These are phyloP conservation scores for Scleroderma citrinum DNA, from an alignment of 768 basidiomycete genomes.

Conservation along the genomic window DNA sequence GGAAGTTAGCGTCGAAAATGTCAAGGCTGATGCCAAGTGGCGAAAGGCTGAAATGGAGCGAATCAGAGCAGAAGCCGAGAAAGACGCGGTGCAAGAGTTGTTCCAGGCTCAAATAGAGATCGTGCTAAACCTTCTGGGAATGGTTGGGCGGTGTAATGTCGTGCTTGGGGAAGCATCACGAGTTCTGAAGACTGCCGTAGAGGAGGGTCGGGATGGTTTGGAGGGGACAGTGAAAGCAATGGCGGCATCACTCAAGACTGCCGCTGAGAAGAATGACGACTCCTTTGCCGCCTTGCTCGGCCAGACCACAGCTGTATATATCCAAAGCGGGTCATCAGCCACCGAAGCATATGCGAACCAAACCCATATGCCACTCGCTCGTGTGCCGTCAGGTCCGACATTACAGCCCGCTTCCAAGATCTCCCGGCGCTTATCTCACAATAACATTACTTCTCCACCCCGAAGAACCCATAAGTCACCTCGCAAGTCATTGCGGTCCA, in stretches of 20 bases:
- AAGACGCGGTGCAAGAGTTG: slow-evolving; percentile 56
- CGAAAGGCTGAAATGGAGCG: slow-evolving; percentile 68
- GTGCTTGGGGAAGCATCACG: slow-evolving; percentile 55
- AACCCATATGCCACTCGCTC: slow-evolving; percentile 40
- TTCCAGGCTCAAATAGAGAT: slow-evolving; percentile 60
- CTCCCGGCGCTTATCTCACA: slow-evolving; percentile 40
- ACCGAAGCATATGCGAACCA: slow-evolving; percentile 51
- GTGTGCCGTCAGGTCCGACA: slow-evolving; percentile 45
- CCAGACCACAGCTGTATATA: slow-evolving; percentile 58
- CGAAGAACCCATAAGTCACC: slow-evolving; percentile 53
- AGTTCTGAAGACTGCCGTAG: slow-evolving; percentile 36
- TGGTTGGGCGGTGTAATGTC: slow-evolving; percentile 74
- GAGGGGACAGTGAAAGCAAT: slow-evolving; percentile 42
- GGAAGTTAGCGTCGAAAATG: slow-evolving; percentile 58
- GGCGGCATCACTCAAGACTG: slow-evolving; percentile 42
- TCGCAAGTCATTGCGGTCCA: slow-evolving; percentile 68
- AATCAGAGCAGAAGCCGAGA: slow-evolving; percentile 58
- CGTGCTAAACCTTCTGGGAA: slow-evolving; percentile 67
- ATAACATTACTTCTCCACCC: slow-evolving; percentile 38
- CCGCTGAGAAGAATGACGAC: slow-evolving; percentile 66
- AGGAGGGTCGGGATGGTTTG: slow-evolving; percentile 32
- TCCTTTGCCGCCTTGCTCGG: slow-evolving; percentile 64
- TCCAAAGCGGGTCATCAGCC: slow-evolving; percentile 29
- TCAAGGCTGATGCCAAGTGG: slow-evolving; percentile 63
- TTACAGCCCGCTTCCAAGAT: slow-evolving; percentile 37